Percentiles rank a stretch among this genome's conserved stretches.
phyloP scores from a whole-genome alignment of 176 grass and related monocot genomes.

The Sorghum bicolor region DNA sequence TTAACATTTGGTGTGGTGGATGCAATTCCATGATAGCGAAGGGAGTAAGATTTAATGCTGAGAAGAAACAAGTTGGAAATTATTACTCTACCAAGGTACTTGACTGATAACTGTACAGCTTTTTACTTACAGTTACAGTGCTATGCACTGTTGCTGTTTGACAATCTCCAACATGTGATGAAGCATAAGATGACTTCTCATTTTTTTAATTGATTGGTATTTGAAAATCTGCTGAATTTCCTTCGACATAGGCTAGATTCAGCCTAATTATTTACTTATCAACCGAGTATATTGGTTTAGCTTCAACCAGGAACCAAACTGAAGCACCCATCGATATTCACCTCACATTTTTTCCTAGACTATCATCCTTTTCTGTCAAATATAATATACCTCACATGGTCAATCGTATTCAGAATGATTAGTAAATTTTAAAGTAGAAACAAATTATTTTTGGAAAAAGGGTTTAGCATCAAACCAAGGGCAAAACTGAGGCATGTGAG shows the following conservation, averaged over 20 bases:
- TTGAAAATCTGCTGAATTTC: not conserved
- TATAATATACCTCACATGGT: not conserved
- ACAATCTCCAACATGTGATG: not conserved
- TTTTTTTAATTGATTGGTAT: not conserved
- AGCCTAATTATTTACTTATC: not conserved
- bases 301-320: not conserved
- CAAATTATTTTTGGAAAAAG: not conserved
- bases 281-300: not conserved
- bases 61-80: conserved; percentile 99
- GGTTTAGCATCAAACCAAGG: not conserved
- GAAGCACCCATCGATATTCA: not conserved
- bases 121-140: not conserved
- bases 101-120: not conserved
- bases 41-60: conserved; percentile 98
- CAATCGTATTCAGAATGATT: no score
- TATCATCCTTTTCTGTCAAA: not conserved
- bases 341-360: not conserved
- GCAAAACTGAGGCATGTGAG: not conserved
- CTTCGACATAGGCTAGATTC: not conserved
- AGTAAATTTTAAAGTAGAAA: no score
- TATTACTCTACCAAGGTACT: conserved; percentile 96
- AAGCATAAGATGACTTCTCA: not conserved
- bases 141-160: not conserved
- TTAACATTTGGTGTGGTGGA: conserved; percentile 97
- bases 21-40: conserved; percentile 99